Conservation (phyloP, 495 filamentous ascomycete genomes). For the Hypoxylon fragiforme region DNA sequence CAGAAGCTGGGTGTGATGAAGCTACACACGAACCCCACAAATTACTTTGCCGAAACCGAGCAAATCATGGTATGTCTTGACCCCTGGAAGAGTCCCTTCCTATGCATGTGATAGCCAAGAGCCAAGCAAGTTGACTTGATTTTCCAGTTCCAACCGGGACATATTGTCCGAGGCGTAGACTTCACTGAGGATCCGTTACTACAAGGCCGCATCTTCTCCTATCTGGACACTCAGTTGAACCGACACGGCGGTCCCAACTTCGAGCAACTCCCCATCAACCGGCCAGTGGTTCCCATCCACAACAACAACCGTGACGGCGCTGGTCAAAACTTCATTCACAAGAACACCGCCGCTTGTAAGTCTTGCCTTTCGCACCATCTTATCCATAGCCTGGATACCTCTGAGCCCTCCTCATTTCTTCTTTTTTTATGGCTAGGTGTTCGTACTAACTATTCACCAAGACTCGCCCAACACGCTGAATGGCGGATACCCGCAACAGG, state of each 20-base stretch:
- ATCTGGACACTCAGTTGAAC: conserved; percentile 76
- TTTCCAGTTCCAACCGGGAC: conserved; percentile 57
- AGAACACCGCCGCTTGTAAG: conserved; percentile 53
- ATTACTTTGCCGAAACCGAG: conserved; percentile 82
- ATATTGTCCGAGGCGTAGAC: conserved; percentile 71
- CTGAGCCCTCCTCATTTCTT: not conserved
- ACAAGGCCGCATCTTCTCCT: conserved; percentile 73
- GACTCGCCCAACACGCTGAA: conserved; percentile 71
- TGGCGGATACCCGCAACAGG: conserved; percentile 65
- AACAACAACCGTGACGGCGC: conserved; percentile 75
- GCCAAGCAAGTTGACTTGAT: conserved; percentile 2
- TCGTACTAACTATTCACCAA: conserved; percentile 15
- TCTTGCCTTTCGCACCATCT: not conserved
- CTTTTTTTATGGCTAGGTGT: too few species aligned
- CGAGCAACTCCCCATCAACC: conserved; percentile 76
- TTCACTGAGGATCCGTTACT: conserved; percentile 75
- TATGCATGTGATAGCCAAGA: not conserved
- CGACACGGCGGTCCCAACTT: conserved; percentile 75
- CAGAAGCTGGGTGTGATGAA: conserved; percentile 67
- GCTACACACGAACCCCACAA: conserved; percentile 69
- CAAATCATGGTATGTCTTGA: conserved; percentile 62
- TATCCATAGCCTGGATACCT: not conserved
- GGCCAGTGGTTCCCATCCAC: conserved; percentile 63
- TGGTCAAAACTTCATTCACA: conserved; percentile 58
- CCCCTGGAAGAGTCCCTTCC: not conserved